Evolutionary conservation across 2,329 filamentous ascomycete species (phyloP).

Genomic region (Aspergillus sp.): DNA sequence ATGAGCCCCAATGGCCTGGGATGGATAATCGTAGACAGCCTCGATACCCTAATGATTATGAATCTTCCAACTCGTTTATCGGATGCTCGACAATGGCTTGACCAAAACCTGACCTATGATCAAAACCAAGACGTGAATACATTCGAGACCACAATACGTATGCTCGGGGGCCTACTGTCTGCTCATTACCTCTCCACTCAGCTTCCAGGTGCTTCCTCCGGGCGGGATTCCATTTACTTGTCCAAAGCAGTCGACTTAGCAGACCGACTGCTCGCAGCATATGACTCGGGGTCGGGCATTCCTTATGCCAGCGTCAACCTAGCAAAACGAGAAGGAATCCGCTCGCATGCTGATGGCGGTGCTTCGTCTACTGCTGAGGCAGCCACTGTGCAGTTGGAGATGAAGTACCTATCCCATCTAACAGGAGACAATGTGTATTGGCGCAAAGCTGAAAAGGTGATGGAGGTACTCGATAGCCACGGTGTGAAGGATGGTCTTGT

Average conservation of each 20-base stretch:
- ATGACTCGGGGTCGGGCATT: conserved; percentile 81
- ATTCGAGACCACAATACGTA: conserved; percentile 32
- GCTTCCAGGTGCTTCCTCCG: conserved; percentile 37
- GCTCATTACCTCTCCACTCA: conserved; percentile 24
- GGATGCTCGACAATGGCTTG: conserved; percentile 20
- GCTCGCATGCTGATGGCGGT: conserved; percentile 80
- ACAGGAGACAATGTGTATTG: conserved; percentile 88
- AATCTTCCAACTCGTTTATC: conserved; percentile 21
- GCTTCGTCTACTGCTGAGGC: conserved; percentile 91
- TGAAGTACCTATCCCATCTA: conserved; percentile 91
- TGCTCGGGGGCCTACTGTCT: conserved; percentile 31
- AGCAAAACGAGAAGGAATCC: conserved; percentile 70
- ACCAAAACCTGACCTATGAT: conserved; percentile 18
- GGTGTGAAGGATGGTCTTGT: conserved; percentile 74
- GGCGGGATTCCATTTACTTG: conserved; percentile 85
- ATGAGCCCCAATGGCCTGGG: conserved; percentile 24
- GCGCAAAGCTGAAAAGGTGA: conserved; percentile 85
- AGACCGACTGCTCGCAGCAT: conserved; percentile 81
- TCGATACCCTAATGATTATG: conserved; percentile 27
- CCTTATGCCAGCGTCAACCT: conserved; percentile 88
- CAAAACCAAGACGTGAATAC: conserved; percentile 28
- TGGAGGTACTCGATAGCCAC: conserved; percentile 83
- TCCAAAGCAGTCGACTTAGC: conserved; percentile 91
- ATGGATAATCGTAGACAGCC: conserved; percentile 26
- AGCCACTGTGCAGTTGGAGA: conserved; percentile 84